Conservation (phyloP, 2,329 filamentous ascomycete species). For the Pyrenophora teres region DNA sequence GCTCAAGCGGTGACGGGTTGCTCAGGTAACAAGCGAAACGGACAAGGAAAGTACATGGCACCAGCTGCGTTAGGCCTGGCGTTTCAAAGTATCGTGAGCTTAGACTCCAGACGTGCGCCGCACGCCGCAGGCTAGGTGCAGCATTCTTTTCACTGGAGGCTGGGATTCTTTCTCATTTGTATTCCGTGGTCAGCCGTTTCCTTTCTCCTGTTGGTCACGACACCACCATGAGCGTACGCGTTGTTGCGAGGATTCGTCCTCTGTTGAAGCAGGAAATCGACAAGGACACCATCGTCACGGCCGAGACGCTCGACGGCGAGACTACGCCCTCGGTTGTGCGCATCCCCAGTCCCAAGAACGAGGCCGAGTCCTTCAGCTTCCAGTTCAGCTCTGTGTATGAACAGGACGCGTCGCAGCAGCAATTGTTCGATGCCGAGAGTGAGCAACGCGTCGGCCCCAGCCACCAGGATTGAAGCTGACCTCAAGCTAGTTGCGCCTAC, state of each 20-base stretch:
- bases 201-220: neutral
- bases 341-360: constrained; percentile 94
- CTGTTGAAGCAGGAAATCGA: constrained; percentile 84
- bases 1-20: constrained; percentile 21
- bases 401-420: constrained; percentile 77
- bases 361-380: constrained; percentile 87
- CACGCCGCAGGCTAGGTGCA: constrained; percentile 25
- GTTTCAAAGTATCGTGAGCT: constrained; percentile 27
- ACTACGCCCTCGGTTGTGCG: constrained; percentile 68
- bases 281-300: constrained; percentile 82
- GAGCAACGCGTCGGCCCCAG: constrained; percentile 24
- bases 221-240: constrained; percentile 67
- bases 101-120: constrained; percentile 24
- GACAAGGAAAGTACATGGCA: constrained; percentile 33
- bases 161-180: constrained; percentile 26
- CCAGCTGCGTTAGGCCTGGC: constrained; percentile 19
- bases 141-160: constrained; percentile 41
- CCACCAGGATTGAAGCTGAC: constrained; percentile 22
- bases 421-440: constrained; percentile 89
- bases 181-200: constrained; percentile 12
- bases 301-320: constrained; percentile 52
- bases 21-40: constrained; percentile 26
- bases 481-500: constrained; percentile 74
- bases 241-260: constrained; percentile 88
- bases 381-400: constrained; percentile 94